Conservation (phyloP, 2,329 filamentous ascomycete genomes). For the Verticillium longisporum region DNA sequence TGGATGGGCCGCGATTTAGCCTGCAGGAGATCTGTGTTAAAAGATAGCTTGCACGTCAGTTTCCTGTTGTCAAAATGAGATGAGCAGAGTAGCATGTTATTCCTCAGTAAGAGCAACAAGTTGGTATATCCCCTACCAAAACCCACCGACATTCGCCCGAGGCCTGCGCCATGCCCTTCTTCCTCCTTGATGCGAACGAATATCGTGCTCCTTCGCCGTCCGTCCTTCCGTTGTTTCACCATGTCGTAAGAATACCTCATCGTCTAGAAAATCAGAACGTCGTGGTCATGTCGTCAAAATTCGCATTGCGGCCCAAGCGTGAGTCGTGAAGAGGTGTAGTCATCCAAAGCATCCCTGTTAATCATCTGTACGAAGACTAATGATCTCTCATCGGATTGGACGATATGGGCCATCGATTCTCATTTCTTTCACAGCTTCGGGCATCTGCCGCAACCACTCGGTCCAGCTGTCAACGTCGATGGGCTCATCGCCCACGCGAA, state of each 20-base stretch:
- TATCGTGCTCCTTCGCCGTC: background rate
- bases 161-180: background rate
- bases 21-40: background rate
- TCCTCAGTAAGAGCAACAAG: background rate
- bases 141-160: background rate
- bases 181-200: no score
- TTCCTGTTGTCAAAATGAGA: background rate
- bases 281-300: background rate
- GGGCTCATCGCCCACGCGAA: conserved; percentile 43
- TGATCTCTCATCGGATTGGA: conserved; percentile 22
- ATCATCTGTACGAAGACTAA: background rate
- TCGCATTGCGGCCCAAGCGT: background rate
- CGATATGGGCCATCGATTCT: conserved; percentile 46
- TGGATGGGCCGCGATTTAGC: background rate
- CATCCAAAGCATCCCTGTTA: background rate
- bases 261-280: background rate
- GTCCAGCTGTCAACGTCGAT: conserved; percentile 47
- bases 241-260: background rate
- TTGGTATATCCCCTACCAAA: background rate
- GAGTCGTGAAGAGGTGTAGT: background rate
- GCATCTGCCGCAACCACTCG: conserved; percentile 53
- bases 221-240: background rate
- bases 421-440: conserved; percentile 48
- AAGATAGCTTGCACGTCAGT: background rate
- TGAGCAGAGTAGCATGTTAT: background rate